Conservation (phyloP, 176 grass and related monocot species). For the Hordeum marinum region DNA sequence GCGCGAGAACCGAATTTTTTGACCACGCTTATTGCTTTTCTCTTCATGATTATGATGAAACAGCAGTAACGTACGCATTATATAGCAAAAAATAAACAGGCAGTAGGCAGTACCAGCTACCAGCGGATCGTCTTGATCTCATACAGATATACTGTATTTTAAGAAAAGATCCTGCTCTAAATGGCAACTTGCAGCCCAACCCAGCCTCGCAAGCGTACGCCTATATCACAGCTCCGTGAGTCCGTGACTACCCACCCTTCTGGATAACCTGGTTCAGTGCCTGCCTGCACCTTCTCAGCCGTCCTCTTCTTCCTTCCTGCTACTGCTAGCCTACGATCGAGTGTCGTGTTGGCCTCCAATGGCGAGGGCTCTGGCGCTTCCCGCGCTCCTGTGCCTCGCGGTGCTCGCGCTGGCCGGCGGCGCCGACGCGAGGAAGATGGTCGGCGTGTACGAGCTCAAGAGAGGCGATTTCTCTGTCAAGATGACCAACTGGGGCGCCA, state of each 20-base stretch:
- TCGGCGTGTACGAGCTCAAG: conserved; percentile 58
- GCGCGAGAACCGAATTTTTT: not conserved
- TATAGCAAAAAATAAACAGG: no score
- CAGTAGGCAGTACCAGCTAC: no score
- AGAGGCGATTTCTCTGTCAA: conserved; percentile 74
- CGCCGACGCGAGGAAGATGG: conserved; percentile 37
- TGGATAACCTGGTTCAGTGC: not conserved
- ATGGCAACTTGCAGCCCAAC: not conserved
- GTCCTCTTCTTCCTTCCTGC: not conserved
- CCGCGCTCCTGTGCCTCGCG: conserved; percentile 33
- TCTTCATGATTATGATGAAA: no score
- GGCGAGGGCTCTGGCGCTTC: conserved; percentile 31
- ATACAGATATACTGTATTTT: no score
- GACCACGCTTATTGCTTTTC: not conserved
- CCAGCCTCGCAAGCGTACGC: no score
- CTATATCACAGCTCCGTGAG: not conserved
- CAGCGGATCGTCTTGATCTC: no score
- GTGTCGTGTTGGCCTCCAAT: conserved; percentile 5
- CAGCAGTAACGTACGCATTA: no score
- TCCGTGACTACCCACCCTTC: not conserved
- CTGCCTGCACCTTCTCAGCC: not conserved
- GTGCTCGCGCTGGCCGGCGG: conserved; percentile 6
- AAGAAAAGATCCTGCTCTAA: not conserved
- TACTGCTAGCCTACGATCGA: not conserved
- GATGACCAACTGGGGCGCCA: conserved; percentile 79